These are phyloP conservation scores for Fusarium sp. DNA, from an alignment of 2,329 filamentous ascomycete genomes.

Conservation along the genomic window DNA sequence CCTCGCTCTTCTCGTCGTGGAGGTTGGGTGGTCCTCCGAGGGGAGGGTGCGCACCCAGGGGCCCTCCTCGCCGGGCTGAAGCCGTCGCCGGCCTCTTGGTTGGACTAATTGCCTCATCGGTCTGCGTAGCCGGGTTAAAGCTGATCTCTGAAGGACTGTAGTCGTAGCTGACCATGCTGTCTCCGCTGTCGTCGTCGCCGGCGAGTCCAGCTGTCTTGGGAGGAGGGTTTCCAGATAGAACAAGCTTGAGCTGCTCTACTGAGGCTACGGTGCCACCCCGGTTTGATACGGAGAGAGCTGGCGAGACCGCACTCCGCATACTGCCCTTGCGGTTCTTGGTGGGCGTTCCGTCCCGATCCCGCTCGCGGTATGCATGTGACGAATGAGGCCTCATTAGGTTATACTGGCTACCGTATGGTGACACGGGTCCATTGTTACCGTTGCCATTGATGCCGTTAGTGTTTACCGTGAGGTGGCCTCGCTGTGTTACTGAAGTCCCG, in stretches of 20 bases:
- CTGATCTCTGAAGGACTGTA: constrained; percentile 75
- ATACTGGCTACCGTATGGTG: constrained; percentile 63
- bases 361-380: constrained; percentile 52
- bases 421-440: constrained; percentile 53
- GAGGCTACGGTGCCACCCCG: constrained; percentile 65
- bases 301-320: constrained; percentile 64
- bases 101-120: constrained; percentile 48
- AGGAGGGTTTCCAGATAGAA: constrained; percentile 64
- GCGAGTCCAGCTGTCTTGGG: constrained; percentile 53
- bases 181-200: constrained; percentile 66
- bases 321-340: constrained; percentile 66
- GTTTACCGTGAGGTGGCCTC: constrained; percentile 71
- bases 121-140: constrained; percentile 60
- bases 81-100: constrained; percentile 52
- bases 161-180: constrained; percentile 80
- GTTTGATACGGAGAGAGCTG: constrained; percentile 57
- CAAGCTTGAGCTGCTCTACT: constrained; percentile 73
- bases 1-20: constrained; percentile 48
- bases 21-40: constrained; percentile 46
- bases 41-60: constrained; percentile 59
- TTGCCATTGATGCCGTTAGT: constrained; percentile 54
- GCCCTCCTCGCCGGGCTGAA: constrained; percentile 51
- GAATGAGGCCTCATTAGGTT: constrained; percentile 63
- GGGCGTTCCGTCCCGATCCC: constrained; percentile 47
- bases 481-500: constrained; percentile 66